Conservation (phyloP, 352 stramenopile genomes). For the Pythium apleroticum region DNA sequence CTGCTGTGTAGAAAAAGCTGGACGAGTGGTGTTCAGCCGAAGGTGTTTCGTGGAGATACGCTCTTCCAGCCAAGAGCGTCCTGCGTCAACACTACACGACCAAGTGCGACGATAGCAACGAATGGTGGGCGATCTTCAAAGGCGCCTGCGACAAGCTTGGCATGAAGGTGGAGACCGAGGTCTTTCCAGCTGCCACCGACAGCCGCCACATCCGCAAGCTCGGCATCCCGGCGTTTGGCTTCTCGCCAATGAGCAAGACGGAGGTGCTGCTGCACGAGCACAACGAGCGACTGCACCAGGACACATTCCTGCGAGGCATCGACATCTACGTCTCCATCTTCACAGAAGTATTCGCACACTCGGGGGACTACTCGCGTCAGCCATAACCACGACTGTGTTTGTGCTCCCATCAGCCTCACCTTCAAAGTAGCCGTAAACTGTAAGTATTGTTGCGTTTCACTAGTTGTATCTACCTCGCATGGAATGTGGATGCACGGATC, state of each 20-base stretch:
- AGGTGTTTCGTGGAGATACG: constrained; percentile 77
- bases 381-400: too few species aligned
- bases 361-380: too few species aligned
- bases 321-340: constrained; percentile 78
- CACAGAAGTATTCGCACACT: constrained; percentile 41
- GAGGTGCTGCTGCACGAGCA: constrained; percentile 96
- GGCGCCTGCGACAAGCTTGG: constrained; percentile 47
- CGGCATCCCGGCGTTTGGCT: constrained; percentile 92
- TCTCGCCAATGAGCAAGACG: constrained; percentile 94
- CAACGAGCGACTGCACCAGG: constrained; percentile 93
- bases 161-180: constrained; percentile 77
- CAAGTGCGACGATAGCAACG: too few species aligned
- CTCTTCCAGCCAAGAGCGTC: constrained; percentile 36
- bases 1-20: constrained; percentile 57
- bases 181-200: constrained; percentile 96
- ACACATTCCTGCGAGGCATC: constrained; percentile 53
- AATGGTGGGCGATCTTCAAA: constrained; percentile 63
- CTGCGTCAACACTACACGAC: constrained; percentile 58
- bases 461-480: too few species aligned
- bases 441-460: too few species aligned
- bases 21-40: constrained; percentile 90
- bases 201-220: constrained; percentile 90
- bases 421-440: too few species aligned
- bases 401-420: too few species aligned
- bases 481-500: too few species aligned